Base-by-base conservation (phyloP, 768 basidiomycete species). In the Russula sp. region DNA sequence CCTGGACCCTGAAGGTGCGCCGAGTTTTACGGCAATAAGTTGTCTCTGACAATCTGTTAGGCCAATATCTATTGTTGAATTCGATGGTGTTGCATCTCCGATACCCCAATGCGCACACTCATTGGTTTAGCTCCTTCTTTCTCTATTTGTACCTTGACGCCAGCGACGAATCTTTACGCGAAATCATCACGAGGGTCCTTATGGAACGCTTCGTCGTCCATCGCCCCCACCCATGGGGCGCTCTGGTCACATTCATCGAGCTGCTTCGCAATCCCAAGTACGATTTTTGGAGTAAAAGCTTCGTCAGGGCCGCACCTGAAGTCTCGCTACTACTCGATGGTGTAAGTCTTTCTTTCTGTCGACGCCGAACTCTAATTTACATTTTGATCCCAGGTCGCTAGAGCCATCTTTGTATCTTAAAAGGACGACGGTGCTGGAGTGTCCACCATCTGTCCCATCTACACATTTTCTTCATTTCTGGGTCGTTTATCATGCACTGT, bases 41-140 rank as follows among this genome's bases (percentile, higher is more conserved):
- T 38, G 58, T 20, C 14, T 58, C 67, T 66, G 55, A 66, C 49
- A 53, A 34, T 26, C 52, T 57, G 42, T 1, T 69, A 98, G 96
- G 94, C 68, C 94, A 97, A 85, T 93, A 98, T 77, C 90, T 94
- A 75, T 81, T 98, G 68, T 78, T 98, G 69, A 92, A 87, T 70
- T 87, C 95, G n/a, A 88, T 96, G 75, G 90, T 93, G 50, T 84
- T 94, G 70, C 96, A 98, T 74, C 80, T 99, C 67, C 92, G 97
- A 71, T 98, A 96, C 81, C 96, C 97, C 36, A 97, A 95, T 72
- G 92, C 95, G 11, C 97, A 99, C 80, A 99, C 96, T 56, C 90
- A 93, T 75, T 99, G 95, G 94, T 98, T 96, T 82, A 92, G 89
- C 74, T 90, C 88, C 51, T 82, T 98, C 68, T 79, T 98, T 59